These are phyloP conservation scores for Euphorbia corollata DNA, from an alignment of 441 rosid species.

Conservation along the genomic window DNA sequence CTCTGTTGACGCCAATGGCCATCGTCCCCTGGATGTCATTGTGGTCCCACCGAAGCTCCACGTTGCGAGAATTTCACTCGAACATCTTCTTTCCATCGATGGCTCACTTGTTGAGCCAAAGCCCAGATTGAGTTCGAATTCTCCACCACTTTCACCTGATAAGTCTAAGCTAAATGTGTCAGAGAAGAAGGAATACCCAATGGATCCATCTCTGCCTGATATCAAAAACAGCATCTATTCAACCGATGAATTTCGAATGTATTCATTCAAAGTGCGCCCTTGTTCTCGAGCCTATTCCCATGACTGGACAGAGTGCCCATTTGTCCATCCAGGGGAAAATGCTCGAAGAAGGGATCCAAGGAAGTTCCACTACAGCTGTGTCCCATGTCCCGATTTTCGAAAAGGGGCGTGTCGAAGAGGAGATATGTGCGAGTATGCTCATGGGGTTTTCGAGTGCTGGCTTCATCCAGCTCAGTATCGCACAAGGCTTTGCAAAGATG, in stretches of 20 bases:
- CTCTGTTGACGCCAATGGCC: constrained; percentile 30
- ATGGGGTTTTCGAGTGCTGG: constrained; percentile 85
- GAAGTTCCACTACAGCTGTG: constrained; percentile 68
- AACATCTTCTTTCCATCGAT: constrained; percentile 40
- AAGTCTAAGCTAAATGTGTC: constrained; percentile 27
- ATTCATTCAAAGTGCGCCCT: constrained; percentile 65
- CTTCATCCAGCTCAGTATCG: constrained; percentile 84
- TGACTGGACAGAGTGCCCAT: constrained; percentile 89
- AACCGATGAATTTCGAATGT: constrained; percentile 74
- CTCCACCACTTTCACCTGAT: constrained; percentile 35
- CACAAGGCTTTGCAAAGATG: constrained; percentile 70
- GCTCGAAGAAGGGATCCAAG: constrained; percentile 82
- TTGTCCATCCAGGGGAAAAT: constrained; percentile 79
- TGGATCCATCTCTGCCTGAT: constrained; percentile 57
- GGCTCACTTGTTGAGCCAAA: constrained; percentile 32
- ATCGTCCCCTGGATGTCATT: constrained; percentile 38
- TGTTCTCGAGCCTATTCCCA: constrained; percentile 82
- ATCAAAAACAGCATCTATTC: constrained; percentile 57
- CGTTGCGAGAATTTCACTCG: constrained; percentile 20
- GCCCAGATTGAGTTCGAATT: constrained; percentile 16
- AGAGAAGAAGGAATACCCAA: constrained; percentile 57
- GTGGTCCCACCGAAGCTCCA: constrained; percentile 27
- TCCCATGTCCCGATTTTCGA: constrained; percentile 67
- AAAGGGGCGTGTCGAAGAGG: constrained; percentile 62
- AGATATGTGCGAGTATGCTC: constrained; percentile 77